Percentiles rank a stretch among this genome's conserved stretches.
phyloP scores from a whole-genome alignment of 495 filamentous ascomycete species.

The Podospora anserina region DNA sequence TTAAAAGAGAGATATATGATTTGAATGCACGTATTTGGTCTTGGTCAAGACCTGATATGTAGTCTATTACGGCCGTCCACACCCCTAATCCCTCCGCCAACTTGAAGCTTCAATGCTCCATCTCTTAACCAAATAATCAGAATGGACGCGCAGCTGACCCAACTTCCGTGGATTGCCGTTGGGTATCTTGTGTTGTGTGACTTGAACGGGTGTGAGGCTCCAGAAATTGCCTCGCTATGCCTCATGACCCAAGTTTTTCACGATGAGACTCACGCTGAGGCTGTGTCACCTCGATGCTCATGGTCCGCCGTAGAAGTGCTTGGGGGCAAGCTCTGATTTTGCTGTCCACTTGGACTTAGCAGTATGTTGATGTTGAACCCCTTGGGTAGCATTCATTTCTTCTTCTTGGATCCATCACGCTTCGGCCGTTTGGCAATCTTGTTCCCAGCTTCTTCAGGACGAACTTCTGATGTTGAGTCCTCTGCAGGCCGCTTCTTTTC shows the following conservation, averaged over 20 bases:
- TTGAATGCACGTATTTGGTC: not conserved
- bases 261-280: not conserved
- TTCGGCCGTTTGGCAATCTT: constrained; percentile 27
- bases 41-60: not conserved
- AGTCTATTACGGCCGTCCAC: not conserved
- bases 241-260: not conserved
- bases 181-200: not conserved
- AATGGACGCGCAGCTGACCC: not conserved
- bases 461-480: constrained; percentile 22
- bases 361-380: not conserved
- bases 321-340: not conserved
- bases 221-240: not conserved
- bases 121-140: not conserved
- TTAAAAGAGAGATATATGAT: not conserved
- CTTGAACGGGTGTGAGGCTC: not conserved
- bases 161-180: not conserved
- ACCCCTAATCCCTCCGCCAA: not conserved
- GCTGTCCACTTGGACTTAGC: not conserved
- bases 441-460: constrained; percentile 11
- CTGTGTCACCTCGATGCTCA: not conserved
- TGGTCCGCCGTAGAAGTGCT: not conserved
- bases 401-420: constrained; percentile 32
- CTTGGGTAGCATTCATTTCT: constrained; percentile 17
- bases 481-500: constrained; percentile 41
- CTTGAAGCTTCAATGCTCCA: not conserved